Percentiles rank a stretch among this genome's conserved stretches.
These are phyloP conservation scores for Hamigera avellanea DNA, from an alignment of 495 filamentous ascomycete species.

Conservation along the genomic window DNA sequence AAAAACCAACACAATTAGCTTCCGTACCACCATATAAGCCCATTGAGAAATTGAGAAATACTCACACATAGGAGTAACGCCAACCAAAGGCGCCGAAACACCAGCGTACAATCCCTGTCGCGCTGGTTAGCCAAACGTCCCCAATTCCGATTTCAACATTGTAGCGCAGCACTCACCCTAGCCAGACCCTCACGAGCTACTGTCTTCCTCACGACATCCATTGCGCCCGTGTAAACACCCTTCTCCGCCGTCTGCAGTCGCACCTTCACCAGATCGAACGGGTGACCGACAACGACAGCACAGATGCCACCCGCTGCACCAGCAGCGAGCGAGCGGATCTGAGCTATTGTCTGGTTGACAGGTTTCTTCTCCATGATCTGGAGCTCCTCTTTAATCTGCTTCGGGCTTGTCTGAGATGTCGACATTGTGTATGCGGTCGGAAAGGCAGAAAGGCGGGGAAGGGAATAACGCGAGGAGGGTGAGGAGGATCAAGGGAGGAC, in stretches of 20 bases:
- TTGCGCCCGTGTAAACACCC: slow-evolving; percentile 79
- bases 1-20: not conserved
- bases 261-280: slow-evolving; percentile 96
- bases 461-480: not conserved
- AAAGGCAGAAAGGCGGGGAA: not conserved
- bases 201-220: slow-evolving; percentile 84
- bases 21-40: not conserved
- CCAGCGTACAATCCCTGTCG: slow-evolving; percentile 79
- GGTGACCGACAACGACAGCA: slow-evolving; percentile 87
- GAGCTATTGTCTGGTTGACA: slow-evolving; percentile 32
- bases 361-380: slow-evolving; percentile 22
- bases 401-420: slow-evolving; percentile 4
- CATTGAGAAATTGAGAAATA: not conserved
- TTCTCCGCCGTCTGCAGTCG: slow-evolving; percentile 90
- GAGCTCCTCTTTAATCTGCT: slow-evolving; percentile 23
- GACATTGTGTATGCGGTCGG: slow-evolving; percentile 16
- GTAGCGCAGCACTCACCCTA: slow-evolving; percentile 41
- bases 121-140: not conserved
- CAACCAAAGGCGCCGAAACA: slow-evolving; percentile 85
- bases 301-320: slow-evolving; percentile 91
- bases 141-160: not conserved
- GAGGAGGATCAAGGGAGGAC: no score
- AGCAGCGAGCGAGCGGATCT: slow-evolving; percentile 70
- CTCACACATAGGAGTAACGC: slow-evolving; percentile 98
- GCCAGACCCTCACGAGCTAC: slow-evolving; percentile 76